Evolutionary conservation across 2,329 filamentous ascomycete species (phyloP).

Genomic region (Aspergillus ochraceoroseus): DNA sequence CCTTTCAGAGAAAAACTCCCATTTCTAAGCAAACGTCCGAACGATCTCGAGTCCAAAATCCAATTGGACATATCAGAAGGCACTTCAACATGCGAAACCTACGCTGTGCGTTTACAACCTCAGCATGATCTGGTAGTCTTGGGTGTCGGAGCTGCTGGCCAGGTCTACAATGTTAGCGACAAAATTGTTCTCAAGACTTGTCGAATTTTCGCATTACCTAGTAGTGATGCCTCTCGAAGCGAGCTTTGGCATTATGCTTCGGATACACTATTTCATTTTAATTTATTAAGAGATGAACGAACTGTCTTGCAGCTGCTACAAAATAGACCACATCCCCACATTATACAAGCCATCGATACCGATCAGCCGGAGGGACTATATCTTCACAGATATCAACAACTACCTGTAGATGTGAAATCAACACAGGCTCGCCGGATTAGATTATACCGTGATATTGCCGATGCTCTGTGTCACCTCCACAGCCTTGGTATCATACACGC

Average conservation of each 20-base stretch:
- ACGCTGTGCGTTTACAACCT: conserved; percentile 14
- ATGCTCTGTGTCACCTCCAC: conserved; percentile 23
- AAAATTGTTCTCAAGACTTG: conserved; percentile 24
- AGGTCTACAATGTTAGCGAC: conserved; percentile 24
- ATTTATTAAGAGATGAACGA: conserved; percentile 21
- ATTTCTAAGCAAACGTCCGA: conserved; percentile 3
- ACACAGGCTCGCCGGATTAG: conserved; percentile 16
- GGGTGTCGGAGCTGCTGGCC: conserved; percentile 23
- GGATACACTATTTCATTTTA: conserved; percentile 22
- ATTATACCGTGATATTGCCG: conserved; percentile 23
- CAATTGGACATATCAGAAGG: not conserved
- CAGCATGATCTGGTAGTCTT: conserved; percentile 20
- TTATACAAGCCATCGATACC: conserved; percentile 24
- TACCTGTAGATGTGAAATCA: too few relatives aligned
- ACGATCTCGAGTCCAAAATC: conserved; percentile 7
- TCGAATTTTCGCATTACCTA: conserved; percentile 19
- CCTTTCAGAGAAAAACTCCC: conserved; percentile 6
- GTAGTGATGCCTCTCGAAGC: conserved; percentile 10
- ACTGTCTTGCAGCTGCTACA: conserved; percentile 17
- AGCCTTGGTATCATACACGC: conserved; percentile 23
- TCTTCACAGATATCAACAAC: conserved; percentile 23
- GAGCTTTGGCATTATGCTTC: conserved; percentile 22
- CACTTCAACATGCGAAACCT: conserved; percentile 13
- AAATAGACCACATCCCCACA: conserved; percentile 20
- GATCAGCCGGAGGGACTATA: conserved; percentile 25